Percentiles rank a stretch among this genome's conserved stretches.
Conservation (phyloP, 495 filamentous ascomycete species). For the Neurospora sp. region DNA sequence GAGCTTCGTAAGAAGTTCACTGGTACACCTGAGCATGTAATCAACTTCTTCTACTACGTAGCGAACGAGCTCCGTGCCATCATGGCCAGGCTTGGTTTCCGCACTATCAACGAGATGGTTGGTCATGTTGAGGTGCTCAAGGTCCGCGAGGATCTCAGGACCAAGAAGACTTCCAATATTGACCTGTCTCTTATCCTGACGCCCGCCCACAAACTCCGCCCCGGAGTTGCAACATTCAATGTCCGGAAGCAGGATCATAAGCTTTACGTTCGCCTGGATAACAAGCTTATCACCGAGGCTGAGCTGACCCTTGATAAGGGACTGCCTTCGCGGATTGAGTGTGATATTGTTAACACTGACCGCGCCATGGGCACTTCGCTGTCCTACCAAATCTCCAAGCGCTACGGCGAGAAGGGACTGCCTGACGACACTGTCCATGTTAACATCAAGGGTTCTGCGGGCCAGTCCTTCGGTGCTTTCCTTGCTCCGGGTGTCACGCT, state of each 20-base stretch:
- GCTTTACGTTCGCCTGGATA: conserved; percentile 89
- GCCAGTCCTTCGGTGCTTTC: conserved; percentile 95
- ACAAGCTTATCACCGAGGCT: conserved; percentile 96
- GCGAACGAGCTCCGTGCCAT: conserved; percentile 96
- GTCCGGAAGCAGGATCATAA: conserved; percentile 96
- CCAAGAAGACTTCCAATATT: conserved; percentile 82
- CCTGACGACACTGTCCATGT: conserved; percentile 94
- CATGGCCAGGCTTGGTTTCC: conserved; percentile 93
- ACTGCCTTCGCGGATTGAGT: conserved; percentile 88
- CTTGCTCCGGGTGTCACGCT: conserved; percentile 91
- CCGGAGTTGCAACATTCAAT: conserved; percentile 96
- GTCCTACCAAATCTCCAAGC: conserved; percentile 91
- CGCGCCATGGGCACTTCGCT: conserved; percentile 89
- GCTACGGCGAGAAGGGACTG: conserved; percentile 82
- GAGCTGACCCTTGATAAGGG: conserved; percentile 96
- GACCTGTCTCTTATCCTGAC: conserved; percentile 94
- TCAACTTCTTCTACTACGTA: conserved; percentile 99
- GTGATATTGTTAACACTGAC: conserved; percentile 97
- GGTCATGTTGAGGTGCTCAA: conserved; percentile 82
- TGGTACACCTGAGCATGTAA: conserved; percentile 92
- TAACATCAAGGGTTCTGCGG: conserved; percentile 97
- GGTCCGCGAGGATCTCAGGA: conserved; percentile 81
- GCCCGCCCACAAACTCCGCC: conserved; percentile 89
- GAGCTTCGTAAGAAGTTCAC: conserved; percentile 91
- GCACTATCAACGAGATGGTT: conserved; percentile 98